Base-by-base conservation (phyloP, 768 basidiomycete genomes). In the Boletus sensibilis region DNA sequence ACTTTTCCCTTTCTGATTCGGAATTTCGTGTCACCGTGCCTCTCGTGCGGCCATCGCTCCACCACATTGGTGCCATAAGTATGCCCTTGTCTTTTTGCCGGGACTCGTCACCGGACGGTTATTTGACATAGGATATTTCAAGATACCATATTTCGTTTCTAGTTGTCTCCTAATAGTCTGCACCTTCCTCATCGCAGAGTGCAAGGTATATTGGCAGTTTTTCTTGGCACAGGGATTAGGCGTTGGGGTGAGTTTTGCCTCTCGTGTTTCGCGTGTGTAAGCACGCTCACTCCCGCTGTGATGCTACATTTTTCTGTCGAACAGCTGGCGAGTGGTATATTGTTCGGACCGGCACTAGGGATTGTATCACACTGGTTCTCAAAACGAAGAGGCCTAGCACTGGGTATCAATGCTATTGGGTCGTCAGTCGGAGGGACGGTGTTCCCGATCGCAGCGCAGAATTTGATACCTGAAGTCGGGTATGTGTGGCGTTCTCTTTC, bases 351-450 rank as follows among this genome's bases (percentile, higher is more conserved):
- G 0, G 78, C 82, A 3, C 70, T 82, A 5, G 81, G 82, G 1
- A 74, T 87, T 31, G 67, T 87, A 1, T 79, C 85, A 1, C 88
- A 91, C 66, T 92, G 89, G 88, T 91, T 90, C 74, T 80, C 82
- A 56, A 79, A 74, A 55, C 76, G 72, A 35, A 74, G 82, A 38
- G 80, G 82, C 0, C 55, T 83, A 4, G 87, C 83, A 0, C 68
- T 89, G 68, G 88, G 88, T 2, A 55, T 87, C 18, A 74, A 79
- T 11, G 85, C 90, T 0, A 74, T 83, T 12, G 88, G 90, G 0
- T 82, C 85, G 0, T 86, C 86, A 0, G 47, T 88, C 0, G 90
- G 90, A 5, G 88, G 90, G 9, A 84, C 83, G 0, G 50, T 88
- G 1, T 78, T 89, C 40, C 90, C 90, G 1, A 84, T 89, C 40